Evolutionary conservation across 1,284 basidiomycete species (phyloP).

Genomic region (Gomphus sp.): DNA sequence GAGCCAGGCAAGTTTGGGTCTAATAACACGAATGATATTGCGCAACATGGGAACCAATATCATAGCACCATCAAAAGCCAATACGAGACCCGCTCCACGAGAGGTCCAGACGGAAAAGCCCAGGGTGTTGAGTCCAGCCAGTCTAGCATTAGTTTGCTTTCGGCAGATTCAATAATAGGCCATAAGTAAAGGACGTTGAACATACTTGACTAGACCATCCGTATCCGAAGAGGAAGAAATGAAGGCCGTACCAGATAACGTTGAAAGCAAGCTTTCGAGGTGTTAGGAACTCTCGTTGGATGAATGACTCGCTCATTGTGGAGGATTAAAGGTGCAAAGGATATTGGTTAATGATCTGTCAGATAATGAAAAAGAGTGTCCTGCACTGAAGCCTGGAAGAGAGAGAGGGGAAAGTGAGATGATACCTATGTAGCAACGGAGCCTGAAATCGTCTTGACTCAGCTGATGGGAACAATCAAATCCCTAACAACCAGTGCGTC

Average conservation of each 20-base stretch:
- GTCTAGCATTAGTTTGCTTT: slow-evolving; percentile 51
- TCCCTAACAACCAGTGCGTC: not conserved
- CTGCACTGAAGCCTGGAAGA: slow-evolving; percentile 1
- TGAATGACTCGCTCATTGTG: slow-evolving; percentile 58
- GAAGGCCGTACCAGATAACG: slow-evolving; percentile 66
- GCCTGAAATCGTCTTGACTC: not conserved
- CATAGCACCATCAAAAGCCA: slow-evolving; percentile 74
- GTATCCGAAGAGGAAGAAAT: slow-evolving; percentile 61
- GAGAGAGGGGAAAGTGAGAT: not conserved
- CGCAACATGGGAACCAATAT: slow-evolving; percentile 82
- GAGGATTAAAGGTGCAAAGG: slow-evolving; percentile 10
- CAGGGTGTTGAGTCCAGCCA: slow-evolving; percentile 68
- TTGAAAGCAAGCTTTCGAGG: slow-evolving; percentile 62
- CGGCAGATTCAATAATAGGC: not conserved
- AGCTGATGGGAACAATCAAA: not conserved
- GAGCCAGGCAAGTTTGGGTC: slow-evolving; percentile 66
- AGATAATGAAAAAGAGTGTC: slow-evolving; percentile 1
- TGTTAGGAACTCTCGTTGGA: slow-evolving; percentile 56
- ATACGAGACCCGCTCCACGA: slow-evolving; percentile 77
- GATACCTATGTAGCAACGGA: not conserved
- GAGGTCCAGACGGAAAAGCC: slow-evolving; percentile 79
- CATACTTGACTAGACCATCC: slow-evolving; percentile 74
- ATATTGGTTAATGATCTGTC: not conserved
- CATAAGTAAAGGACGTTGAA: not conserved
- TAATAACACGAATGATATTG: slow-evolving; percentile 71